Percentiles rank a stretch among this genome's conserved stretches.
phyloP scores from a whole-genome alignment of 2,329 filamentous ascomycete species.

The Onygena corvina region DNA sequence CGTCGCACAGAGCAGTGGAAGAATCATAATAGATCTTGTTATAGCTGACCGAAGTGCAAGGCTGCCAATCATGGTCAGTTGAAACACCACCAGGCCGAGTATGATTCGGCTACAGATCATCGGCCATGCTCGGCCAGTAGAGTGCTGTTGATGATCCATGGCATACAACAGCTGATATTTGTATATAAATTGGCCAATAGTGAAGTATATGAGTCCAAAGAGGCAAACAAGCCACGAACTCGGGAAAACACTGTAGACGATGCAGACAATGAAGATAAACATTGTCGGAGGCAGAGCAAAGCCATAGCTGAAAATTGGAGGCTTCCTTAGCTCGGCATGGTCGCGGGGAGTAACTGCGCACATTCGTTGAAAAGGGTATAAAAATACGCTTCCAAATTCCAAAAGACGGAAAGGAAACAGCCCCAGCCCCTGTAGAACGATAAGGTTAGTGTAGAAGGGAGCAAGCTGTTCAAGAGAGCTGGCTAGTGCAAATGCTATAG shows the following conservation, averaged over 20 bases:
- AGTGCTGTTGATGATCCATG: slow-evolving; percentile 93
- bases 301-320: slow-evolving; percentile 85
- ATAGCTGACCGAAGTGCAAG: slow-evolving; percentile 65
- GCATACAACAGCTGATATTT: slow-evolving; percentile 97
- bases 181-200: slow-evolving; percentile 73
- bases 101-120: slow-evolving; percentile 93
- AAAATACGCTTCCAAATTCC: slow-evolving; percentile 70
- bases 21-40: slow-evolving; percentile 56
- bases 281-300: slow-evolving; percentile 90
- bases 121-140: slow-evolving; percentile 85
- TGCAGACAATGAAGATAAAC: slow-evolving; percentile 84
- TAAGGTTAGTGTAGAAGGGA: slow-evolving; percentile 84
- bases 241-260: slow-evolving; percentile 82
- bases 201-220: slow-evolving; percentile 56
- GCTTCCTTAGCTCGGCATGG: slow-evolving; percentile 66
- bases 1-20: slow-evolving; percentile 66
- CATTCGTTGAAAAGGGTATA: slow-evolving; percentile 71
- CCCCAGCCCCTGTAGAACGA: slow-evolving; percentile 86
- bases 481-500: slow-evolving; percentile 64
- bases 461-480: slow-evolving; percentile 60
- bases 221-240: slow-evolving; percentile 69
- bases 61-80: slow-evolving; percentile 79
- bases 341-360: slow-evolving; percentile 80
- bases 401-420: slow-evolving; percentile 85
- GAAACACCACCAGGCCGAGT: slow-evolving; percentile 74